Evolutionary conservation across 1,139 yeast species (phyloP).

Genomic region (Debaryomyces nepalensis): DNA sequence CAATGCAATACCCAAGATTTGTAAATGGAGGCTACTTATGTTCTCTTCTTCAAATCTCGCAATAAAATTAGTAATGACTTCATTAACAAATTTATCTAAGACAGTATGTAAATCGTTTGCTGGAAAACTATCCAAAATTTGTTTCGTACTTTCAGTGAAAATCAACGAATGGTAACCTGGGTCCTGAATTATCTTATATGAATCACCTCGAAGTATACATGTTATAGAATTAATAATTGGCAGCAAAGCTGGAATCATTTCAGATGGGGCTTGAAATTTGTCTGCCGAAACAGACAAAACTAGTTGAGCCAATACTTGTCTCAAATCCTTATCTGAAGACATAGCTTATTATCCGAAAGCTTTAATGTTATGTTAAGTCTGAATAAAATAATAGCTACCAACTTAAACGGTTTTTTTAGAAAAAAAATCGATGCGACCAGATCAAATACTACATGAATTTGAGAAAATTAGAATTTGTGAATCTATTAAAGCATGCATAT

Average conservation of each 20-base stretch:
- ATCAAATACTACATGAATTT: neutral
- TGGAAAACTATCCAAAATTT: slow-evolving; percentile 27
- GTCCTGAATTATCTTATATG: slow-evolving; percentile 26
- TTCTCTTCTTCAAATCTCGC: slow-evolving; percentile 17
- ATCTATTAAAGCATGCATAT: slow-evolving; percentile 9
- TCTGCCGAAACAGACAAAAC: slow-evolving; percentile 31
- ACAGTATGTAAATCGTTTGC: slow-evolving; percentile 23
- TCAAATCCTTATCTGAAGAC: slow-evolving; percentile 14
- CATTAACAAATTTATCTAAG: slow-evolving; percentile 25
- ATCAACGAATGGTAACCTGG: slow-evolving; percentile 21
- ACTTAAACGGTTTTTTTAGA: too few species aligned
- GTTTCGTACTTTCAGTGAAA: slow-evolving; percentile 18
- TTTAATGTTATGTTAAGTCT: neutral
- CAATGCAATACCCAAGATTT: slow-evolving; percentile 55
- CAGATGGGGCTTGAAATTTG: slow-evolving; percentile 17
- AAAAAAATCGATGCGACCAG: slow-evolving; percentile 3
- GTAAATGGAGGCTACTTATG: slow-evolving; percentile 31
- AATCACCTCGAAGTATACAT: slow-evolving; percentile 31
- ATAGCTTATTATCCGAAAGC: neutral
- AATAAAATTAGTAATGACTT: slow-evolving; percentile 19
- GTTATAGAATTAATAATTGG: slow-evolving; percentile 16
- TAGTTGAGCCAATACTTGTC: slow-evolving; percentile 30
- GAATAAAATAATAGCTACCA: too few species aligned
- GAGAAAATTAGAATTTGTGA: slow-evolving; percentile 7
- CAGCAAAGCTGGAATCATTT: slow-evolving; percentile 16